A percentile compares a stretch with the other conserved stretches of the same genome.
These are phyloP conservation scores for Flaveria sonorensis DNA, from an alignment of 129 eudicot species.

Conservation along the genomic window DNA sequence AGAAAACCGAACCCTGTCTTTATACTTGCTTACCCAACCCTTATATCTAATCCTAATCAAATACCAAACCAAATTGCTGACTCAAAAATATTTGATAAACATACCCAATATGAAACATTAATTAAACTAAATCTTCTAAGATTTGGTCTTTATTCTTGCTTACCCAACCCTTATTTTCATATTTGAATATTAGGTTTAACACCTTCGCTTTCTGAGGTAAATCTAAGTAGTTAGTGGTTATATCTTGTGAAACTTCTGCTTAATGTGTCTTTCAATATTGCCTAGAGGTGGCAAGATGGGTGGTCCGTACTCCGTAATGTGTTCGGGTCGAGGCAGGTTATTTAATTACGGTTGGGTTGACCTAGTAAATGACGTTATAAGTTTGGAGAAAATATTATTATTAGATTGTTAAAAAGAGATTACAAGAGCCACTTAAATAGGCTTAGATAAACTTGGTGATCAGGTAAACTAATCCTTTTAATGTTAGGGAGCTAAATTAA, in stretches of 20 bases:
- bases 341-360: not conserved
- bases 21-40: too few relatives aligned
- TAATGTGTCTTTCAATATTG: not conserved
- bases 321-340: not conserved
- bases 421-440: not conserved
- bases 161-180: too few relatives aligned
- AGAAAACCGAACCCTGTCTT: too few relatives aligned
- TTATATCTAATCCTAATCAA: too few relatives aligned
- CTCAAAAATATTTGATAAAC: too few relatives aligned
- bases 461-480: not conserved
- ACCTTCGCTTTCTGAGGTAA: not conserved
- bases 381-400: not conserved
- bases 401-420: not conserved
- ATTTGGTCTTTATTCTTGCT: too few relatives aligned
- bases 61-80: too few relatives aligned
- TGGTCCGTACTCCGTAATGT: not conserved
- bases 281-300: constrained; percentile 2
- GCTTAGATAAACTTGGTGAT: not conserved
- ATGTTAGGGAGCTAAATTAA: too few relatives aligned
- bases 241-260: not conserved
- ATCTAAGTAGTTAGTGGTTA: constrained; percentile 1
- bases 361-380: not conserved
- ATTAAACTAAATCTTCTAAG: too few relatives aligned
- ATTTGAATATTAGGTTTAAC: too few relatives aligned
- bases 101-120: too few relatives aligned